Evolutionary conservation across 2,329 filamentous ascomycete genomes (phyloP), one percentile per base, ranked within the genome.

Genomic region (Huntiella bhutanensis): DNA sequence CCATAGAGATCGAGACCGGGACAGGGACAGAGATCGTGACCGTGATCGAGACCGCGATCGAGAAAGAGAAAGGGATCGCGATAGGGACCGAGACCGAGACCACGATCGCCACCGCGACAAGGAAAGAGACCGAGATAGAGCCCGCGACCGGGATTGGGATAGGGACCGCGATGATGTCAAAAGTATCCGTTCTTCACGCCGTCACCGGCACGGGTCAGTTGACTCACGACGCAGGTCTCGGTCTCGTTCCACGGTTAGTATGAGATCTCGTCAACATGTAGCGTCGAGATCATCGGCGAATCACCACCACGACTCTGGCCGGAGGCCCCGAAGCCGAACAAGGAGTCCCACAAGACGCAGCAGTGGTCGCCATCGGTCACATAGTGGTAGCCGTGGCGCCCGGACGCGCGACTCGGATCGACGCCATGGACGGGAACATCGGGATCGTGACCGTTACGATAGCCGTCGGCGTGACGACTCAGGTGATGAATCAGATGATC

Each of bases 401-500:
- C 15, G 37, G 19, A 8, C 15, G 16, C 37, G 37, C 8, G 37
- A 39, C 10, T 39, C 15, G 3, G 37, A 39, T 5, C n/a, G 37
- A 11, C 10, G 10, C 10, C 19, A 15, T 15, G 15, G 15, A 12
- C 40, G 44, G 38, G 48, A 49, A 6, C 22, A 28, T 28, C 40
- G 45, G 4, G 36, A 22, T 13, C 45, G 38, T 28, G 41, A 45
- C 16, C 35, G 45, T 6, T 36, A 50, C 11, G 58, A 56, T 16
- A 42, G 22, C 8, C 22, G 22, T 28, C 22, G 62, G 49, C 62
- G 60, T 49, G 63, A 62, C 40, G 47, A 12, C 51, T 54, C 46
- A 51, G 57, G 17, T 43, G 46, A n/a, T 51, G 48, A 32, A 48
- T 51, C 32, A 53, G 53, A 37, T 51, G 51, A 10, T 52, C 49